Base-by-base conservation (phyloP, 2,329 filamentous ascomycete species). In the Claviceps sp. region DNA sequence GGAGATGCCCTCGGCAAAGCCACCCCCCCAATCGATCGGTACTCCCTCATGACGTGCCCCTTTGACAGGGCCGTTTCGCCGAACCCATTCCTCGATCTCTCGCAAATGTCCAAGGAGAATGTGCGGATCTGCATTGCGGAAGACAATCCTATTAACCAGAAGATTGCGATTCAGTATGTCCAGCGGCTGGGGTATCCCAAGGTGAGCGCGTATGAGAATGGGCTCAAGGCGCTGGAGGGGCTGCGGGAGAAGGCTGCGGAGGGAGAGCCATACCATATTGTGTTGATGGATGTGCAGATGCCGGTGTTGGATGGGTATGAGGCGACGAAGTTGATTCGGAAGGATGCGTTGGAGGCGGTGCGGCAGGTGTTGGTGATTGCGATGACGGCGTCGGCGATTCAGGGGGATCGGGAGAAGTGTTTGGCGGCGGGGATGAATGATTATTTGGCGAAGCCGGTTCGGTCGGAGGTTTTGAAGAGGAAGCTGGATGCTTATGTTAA, bases 251-350 rank as follows among this genome's bases (percentile, higher is more conserved):
- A 83, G 55, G 85, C 85, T 3, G 74, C 71, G 45, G 83, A 86
- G 55, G 84, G 83, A 1, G 73, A 73, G 8, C 90, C 89, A 0
- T 96, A 94, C 68, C 89, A 96, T 61, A 77, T 96, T 36, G 84
- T 95, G 42, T 77, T 96, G 45, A 96, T 96, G 90, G 90, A 96
- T 64, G 88, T 95, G 3, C 89, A 95, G 68, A 96, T 96, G 90
- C 90, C 90, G 0, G 82, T 94, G 3, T 78, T 95, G 8, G 90
- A 96, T 64, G 90, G 90, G 5, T 95, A 95, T 64, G 86, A 95
- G 66, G 89, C 90, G 1, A 96, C 90, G 0, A 85, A 85, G 57
- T 77, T 88, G 53, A 81, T 96, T 45, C 83, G 90, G 9, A 80
- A 80, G 58, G 89, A 96, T 64, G 66, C 79, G 0, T 78, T 88